A percentile compares a stretch with the other conserved stretches of the same genome.
Evolutionary conservation across 768 basidiomycete genomes (phyloP).

Genomic region (Amanita muscaria): DNA sequence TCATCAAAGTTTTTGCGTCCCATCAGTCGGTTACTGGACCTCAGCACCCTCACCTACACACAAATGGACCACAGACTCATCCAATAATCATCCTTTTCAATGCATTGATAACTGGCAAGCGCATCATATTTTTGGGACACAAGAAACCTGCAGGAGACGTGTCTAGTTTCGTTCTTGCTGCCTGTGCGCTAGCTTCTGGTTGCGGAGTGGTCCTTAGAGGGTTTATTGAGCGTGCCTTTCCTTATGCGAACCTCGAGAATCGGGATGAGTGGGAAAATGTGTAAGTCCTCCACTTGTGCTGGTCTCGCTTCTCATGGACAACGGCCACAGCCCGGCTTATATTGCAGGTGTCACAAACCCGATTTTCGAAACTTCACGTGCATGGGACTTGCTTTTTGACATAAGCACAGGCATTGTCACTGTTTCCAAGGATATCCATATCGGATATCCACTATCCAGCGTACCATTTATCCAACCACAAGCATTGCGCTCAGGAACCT

Average conservation of each 20-base stretch:
- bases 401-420: constrained; percentile 80
- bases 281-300: constrained; percentile 34
- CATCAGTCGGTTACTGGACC: constrained; percentile 58
- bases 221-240: constrained; percentile 87
- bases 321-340: constrained; percentile 61
- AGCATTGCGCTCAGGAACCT: constrained; percentile 46
- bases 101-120: constrained; percentile 88
- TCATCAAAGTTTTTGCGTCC: constrained; percentile 74
- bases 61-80: constrained; percentile 82
- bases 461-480: constrained; percentile 34
- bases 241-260: constrained; percentile 86
- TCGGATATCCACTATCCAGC: constrained; percentile 40
- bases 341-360: constrained; percentile 98
- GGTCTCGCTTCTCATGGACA: background rate
- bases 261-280: constrained; percentile 85
- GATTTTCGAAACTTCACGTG: constrained; percentile 79
- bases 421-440: constrained; percentile 78
- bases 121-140: constrained; percentile 93
- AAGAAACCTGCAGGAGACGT: constrained; percentile 85
- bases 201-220: constrained; percentile 79
- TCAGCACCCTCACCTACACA: constrained; percentile 87
- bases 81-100: constrained; percentile 95
- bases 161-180: constrained; percentile 85
- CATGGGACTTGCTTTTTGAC: constrained; percentile 93
- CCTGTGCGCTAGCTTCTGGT: constrained; percentile 89